phyloP scores from a whole-genome alignment of 1,139 yeast species.

The Pneumocystis sp. region DNA sequence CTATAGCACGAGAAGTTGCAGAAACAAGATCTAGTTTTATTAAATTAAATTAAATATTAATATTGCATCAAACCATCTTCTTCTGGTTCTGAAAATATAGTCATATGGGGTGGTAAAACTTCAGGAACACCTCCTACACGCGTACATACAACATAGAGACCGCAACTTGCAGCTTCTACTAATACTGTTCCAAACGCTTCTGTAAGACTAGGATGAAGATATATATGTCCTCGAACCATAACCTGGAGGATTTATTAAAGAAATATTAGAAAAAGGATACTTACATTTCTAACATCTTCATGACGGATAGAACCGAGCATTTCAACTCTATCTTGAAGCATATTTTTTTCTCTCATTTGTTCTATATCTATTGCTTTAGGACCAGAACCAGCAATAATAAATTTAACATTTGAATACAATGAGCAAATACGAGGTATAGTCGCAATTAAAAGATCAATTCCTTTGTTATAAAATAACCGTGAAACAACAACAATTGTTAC shows the following conservation, averaged over 20 bases:
- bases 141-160: slow-evolving; percentile 83
- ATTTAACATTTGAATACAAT: slow-evolving; percentile 48
- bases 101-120: slow-evolving; percentile 86
- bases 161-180: slow-evolving; percentile 97
- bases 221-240: slow-evolving; percentile 87
- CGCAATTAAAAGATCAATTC: slow-evolving; percentile 77
- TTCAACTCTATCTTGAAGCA: slow-evolving; percentile 75
- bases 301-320: slow-evolving; percentile 79
- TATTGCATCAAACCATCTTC: slow-evolving; percentile 53
- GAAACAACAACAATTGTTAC: slow-evolving; percentile 80
- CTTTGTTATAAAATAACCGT: slow-evolving; percentile 86
- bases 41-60: slow-evolving; percentile 13
- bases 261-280: neutral
- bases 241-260: slow-evolving; percentile 25
- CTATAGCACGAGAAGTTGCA: slow-evolving; percentile 16
- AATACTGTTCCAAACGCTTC: slow-evolving; percentile 97
- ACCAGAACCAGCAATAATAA: slow-evolving; percentile 90
- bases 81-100: slow-evolving; percentile 74
- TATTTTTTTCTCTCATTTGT: slow-evolving; percentile 81
- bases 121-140: slow-evolving; percentile 97
- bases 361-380: slow-evolving; percentile 87
- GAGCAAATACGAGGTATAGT: slow-evolving; percentile 73
- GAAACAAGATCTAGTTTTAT: slow-evolving; percentile 12
- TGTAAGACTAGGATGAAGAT: slow-evolving; percentile 82
- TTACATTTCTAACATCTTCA: slow-evolving; percentile 65